A percentile compares a stretch with the other conserved stretches of the same genome.
Evolutionary conservation across 75 land plant species (phyloP).

Genomic region (Pseudotsuga menziesii): DNA sequence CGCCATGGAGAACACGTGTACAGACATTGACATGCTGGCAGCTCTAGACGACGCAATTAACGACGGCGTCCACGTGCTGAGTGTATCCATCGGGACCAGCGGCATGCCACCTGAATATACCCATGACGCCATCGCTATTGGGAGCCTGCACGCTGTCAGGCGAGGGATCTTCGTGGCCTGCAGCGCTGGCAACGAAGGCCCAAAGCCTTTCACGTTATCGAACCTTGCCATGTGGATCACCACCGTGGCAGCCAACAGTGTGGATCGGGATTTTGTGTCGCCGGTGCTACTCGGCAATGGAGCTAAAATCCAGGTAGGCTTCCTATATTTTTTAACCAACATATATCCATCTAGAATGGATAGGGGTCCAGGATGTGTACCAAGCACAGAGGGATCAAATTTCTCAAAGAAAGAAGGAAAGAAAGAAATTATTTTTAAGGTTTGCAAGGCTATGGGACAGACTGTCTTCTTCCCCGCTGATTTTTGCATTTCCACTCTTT

Average conservation of each 20-base stretch:
- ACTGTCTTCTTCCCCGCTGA: too few relatives aligned
- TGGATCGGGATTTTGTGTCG: constrained; percentile 88
- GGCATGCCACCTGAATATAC: constrained; percentile 55
- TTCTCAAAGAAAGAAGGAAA: too few relatives aligned
- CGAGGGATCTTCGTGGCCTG: constrained; percentile 77
- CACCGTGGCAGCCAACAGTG: constrained; percentile 87
- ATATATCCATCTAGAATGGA: too few relatives aligned
- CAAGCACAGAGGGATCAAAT: too few relatives aligned
- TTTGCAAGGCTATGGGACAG: too few relatives aligned
- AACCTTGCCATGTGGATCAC: constrained; percentile 92
- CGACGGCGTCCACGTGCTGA: constrained; percentile 91
- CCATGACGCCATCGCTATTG: constrained; percentile 87
- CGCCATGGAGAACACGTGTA: constrained; percentile 45
- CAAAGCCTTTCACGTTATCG: constrained; percentile 64
- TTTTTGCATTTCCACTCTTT: too few relatives aligned
- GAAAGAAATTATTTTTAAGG: too few relatives aligned
- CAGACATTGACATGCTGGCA: constrained; percentile 90
- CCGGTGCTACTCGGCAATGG: constrained; percentile 72
- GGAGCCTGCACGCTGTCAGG: constrained; percentile 72
- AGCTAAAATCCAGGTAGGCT: constrained; percentile 31
- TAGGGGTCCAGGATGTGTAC: too few relatives aligned
- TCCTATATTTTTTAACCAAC: neutral
- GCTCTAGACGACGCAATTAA: constrained; percentile 85
- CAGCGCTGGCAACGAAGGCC: constrained; percentile 93
- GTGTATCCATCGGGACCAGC: constrained; percentile 87